These are phyloP conservation scores for Oryza nivara DNA, from an alignment of 176 grass and related monocot species.

Conservation along the genomic window DNA sequence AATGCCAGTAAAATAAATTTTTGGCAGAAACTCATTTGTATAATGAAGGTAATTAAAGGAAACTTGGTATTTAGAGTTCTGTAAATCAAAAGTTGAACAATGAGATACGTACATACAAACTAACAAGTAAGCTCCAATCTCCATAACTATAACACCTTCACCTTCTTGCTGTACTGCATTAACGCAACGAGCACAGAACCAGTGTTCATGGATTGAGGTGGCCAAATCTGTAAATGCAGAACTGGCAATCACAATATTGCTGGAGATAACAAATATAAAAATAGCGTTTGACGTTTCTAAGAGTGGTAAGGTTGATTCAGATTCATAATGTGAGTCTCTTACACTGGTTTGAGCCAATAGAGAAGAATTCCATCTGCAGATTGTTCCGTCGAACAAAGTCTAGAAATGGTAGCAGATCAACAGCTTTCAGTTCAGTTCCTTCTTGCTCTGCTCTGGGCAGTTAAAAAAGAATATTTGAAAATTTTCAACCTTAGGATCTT, in stretches of 20 bases:
- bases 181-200: conserved; percentile 76
- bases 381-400: conserved; percentile 75
- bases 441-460: conserved; percentile 84
- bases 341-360: conserved; percentile 78
- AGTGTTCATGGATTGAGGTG: conserved; percentile 82
- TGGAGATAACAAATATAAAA: conserved; percentile 21
- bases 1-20: not conserved
- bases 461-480: conserved; percentile 13
- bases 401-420: conserved; percentile 75
- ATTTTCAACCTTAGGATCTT: not conserved
- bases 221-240: conserved; percentile 66
- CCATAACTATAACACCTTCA: conserved; percentile 83
- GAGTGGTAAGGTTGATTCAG: not conserved
- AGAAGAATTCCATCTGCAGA: conserved; percentile 82
- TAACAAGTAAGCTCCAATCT: conserved; percentile 74
- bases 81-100: conserved; percentile 27
- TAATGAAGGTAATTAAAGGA: not conserved
- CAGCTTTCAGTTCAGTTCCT: conserved; percentile 62
- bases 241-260: conserved; percentile 24
- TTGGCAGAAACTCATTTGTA: not conserved
- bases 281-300: not conserved
- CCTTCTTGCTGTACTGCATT: conserved; percentile 66
- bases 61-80: not conserved
- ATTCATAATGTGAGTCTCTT: conserved; percentile 39
- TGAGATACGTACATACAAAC: conserved; percentile 64